phyloP scores from a whole-genome alignment of 2,329 filamentous ascomycete genomes.

The Coniella lustricola region DNA sequence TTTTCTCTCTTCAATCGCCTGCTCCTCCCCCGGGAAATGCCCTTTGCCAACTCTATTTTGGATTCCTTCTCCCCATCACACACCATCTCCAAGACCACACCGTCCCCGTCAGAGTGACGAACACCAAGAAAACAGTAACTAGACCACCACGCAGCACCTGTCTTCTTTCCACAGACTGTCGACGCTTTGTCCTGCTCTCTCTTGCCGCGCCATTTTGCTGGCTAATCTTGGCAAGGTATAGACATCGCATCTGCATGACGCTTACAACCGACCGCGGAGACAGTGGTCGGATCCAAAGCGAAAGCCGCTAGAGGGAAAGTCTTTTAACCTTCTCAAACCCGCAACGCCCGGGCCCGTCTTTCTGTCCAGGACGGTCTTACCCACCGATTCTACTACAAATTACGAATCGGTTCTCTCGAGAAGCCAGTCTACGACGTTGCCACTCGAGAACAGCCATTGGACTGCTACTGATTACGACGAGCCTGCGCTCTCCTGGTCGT shows the following conservation, averaged over 20 bases:
- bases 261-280: slow-evolving; percentile 2
- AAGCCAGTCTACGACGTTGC: too few species aligned
- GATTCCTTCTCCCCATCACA: neutral
- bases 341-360: neutral
- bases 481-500: too few species aligned
- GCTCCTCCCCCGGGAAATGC: slow-evolving; percentile 2
- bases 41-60: neutral
- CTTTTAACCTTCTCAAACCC: neutral
- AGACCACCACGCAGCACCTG: too few species aligned
- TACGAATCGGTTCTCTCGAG: too few species aligned
- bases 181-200: too few species aligned
- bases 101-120: neutral
- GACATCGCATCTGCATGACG: slow-evolving; percentile 1
- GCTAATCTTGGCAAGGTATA: neutral
- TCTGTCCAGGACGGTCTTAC: neutral
- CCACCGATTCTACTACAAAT: neutral
- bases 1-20: slow-evolving; percentile 1
- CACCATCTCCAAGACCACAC: neutral
- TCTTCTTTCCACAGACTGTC: too few species aligned
- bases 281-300: slow-evolving; percentile 8
- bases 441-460: too few species aligned
- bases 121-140: too few species aligned
- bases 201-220: neutral
- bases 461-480: too few species aligned
- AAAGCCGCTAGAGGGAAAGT: slow-evolving; percentile 14